phyloP scores from a whole-genome alignment of 2,329 filamentous ascomycete genomes.

The Thelonectria discophora region DNA sequence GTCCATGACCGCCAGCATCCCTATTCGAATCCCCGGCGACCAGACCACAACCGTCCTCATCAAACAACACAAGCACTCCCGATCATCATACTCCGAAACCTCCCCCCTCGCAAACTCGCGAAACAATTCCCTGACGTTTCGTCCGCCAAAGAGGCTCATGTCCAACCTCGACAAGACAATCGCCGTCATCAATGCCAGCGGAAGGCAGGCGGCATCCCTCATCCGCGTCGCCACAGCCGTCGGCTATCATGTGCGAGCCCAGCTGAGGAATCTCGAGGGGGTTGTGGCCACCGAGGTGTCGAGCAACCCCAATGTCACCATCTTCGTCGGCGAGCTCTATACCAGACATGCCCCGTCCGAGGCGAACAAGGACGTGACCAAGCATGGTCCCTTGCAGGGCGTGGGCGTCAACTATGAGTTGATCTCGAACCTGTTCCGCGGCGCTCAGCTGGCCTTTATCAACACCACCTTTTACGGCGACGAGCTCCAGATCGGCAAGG shows the following conservation, averaged over 20 bases:
- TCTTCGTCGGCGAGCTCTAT: constrained; percentile 72
- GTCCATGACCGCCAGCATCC: constrained; percentile 50
- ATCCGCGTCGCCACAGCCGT: constrained; percentile 94
- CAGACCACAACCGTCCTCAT: constrained; percentile 47
- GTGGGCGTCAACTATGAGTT: constrained; percentile 76
- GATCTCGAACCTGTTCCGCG: constrained; percentile 81
- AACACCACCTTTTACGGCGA: constrained; percentile 98
- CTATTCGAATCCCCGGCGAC: constrained; percentile 50
- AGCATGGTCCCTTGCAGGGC: constrained; percentile 69
- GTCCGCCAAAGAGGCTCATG: constrained; percentile 67
- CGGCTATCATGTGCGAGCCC: constrained; percentile 91
- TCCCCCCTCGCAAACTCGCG: constrained; percentile 63
- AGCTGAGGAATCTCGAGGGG: constrained; percentile 86
- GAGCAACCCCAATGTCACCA: constrained; percentile 77
- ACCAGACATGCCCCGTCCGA: constrained; percentile 61
- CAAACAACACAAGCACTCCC: constrained; percentile 67
- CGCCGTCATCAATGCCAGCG: constrained; percentile 94
- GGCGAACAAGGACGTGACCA: constrained; percentile 70
- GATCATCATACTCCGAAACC: constrained; percentile 69
- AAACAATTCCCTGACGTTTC: constrained; percentile 69
- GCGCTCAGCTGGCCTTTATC: constrained; percentile 90
- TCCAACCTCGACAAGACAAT: constrained; percentile 78
- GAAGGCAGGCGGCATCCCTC: constrained; percentile 93
- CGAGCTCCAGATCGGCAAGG: constrained; percentile 88
- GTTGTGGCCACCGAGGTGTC: constrained; percentile 89